A percentile compares a stretch with the other conserved stretches of the same genome.
Evolutionary conservation across 257 asterid species (phyloP).

Genomic region (Parsonsia alboflavescens): DNA sequence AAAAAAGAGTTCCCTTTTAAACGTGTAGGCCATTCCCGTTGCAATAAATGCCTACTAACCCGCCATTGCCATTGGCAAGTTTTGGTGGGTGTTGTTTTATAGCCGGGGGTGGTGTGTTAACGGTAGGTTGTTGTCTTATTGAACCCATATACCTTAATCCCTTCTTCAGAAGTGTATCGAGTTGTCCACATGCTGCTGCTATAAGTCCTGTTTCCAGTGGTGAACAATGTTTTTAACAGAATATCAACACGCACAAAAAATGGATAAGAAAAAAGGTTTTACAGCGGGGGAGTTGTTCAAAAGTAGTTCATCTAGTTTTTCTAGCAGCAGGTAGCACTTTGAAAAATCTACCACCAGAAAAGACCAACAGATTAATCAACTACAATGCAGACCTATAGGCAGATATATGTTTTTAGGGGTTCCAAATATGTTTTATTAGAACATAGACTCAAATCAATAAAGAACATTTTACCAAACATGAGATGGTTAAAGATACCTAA

Average conservation of each 20-base stretch:
- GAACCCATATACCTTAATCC: background rate
- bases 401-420: background rate
- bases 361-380: background rate
- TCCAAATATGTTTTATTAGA: background rate
- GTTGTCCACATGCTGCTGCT: slow-evolving; percentile 40
- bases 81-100: slow-evolving; percentile 18
- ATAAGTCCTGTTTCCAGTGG: slow-evolving; percentile 30
- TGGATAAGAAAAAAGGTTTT: background rate
- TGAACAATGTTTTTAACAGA: background rate
- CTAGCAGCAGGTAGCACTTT: background rate
- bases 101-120: background rate
- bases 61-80: slow-evolving; percentile 22
- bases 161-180: slow-evolving; percentile 28
- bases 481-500: slow-evolving; percentile 24
- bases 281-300: no score
- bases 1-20: background rate
- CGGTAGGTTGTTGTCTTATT: no score
- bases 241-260: background rate
- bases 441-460: background rate
- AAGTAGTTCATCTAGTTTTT: no score
- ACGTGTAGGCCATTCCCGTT: slow-evolving; percentile 27
- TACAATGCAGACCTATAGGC: no score
- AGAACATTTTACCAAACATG: background rate
- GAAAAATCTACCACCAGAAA: background rate
- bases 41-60: slow-evolving; percentile 23